These are phyloP conservation scores for Tolypocladium tropicale DNA, from an alignment of 2,329 filamentous ascomycete genomes.

Conservation along the genomic window DNA sequence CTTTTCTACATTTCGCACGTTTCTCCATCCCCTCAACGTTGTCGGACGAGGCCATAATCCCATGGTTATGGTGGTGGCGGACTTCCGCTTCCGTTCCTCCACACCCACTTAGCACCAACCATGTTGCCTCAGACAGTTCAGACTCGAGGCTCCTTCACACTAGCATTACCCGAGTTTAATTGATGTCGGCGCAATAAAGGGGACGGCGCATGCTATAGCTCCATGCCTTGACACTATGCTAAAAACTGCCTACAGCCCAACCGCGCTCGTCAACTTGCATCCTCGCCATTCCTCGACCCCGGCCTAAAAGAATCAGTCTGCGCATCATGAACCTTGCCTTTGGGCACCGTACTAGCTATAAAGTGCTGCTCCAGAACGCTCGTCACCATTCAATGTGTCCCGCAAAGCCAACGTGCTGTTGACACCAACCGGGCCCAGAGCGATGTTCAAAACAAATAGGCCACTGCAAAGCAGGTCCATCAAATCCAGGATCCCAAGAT, in stretches of 20 bases:
- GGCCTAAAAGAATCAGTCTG: background rate
- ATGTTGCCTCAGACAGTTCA: background rate
- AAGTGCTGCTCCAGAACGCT: background rate
- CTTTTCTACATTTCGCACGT: background rate
- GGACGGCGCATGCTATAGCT: background rate
- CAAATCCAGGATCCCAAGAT: slow-evolving; percentile 1
- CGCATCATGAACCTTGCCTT: background rate
- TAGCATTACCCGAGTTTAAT: background rate
- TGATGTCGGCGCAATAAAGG: background rate
- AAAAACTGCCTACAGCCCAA: background rate
- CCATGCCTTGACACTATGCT: background rate
- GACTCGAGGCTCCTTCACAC: background rate
- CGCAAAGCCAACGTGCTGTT: background rate
- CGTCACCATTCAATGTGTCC: background rate
- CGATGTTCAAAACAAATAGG: slow-evolving; percentile 4
- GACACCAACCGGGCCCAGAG: background rate
- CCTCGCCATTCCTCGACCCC: background rate
- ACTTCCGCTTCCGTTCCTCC: slow-evolving; percentile 7
- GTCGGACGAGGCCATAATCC: background rate
- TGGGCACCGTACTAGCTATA: background rate
- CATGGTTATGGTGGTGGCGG: slow-evolving; percentile 2
- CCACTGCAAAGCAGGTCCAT: background rate
- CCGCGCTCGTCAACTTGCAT: background rate
- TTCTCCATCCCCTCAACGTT: background rate
- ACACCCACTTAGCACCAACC: background rate